phyloP scores from a whole-genome alignment of 2,329 filamentous ascomycete species.

The Stagonosporopsis rhizophila region DNA sequence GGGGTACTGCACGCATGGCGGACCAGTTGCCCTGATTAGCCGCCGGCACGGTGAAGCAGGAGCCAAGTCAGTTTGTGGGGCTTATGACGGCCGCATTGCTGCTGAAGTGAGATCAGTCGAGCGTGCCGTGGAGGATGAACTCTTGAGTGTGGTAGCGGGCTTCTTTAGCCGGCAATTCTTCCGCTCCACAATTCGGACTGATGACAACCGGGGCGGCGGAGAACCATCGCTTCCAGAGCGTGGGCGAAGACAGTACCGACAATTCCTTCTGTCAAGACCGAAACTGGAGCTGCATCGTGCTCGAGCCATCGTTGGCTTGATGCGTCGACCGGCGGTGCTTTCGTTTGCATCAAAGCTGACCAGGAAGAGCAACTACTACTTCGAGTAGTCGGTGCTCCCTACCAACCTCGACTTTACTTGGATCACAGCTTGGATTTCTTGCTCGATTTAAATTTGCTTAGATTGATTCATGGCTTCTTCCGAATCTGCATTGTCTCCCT shows the following conservation, averaged over 20 bases:
- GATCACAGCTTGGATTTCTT: not conserved
- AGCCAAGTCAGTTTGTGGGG: slow-evolving; percentile 22
- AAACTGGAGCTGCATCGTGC: not conserved
- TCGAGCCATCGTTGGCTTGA: not conserved
- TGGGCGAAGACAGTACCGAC: not conserved
- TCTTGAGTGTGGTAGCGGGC: slow-evolving; percentile 19
- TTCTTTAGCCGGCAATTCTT: slow-evolving; percentile 46
- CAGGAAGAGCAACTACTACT: not conserved
- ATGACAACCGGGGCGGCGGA: slow-evolving; percentile 11
- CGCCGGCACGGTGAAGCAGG: slow-evolving; percentile 37
- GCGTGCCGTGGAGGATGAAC: slow-evolving; percentile 20
- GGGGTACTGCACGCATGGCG: slow-evolving; percentile 35
- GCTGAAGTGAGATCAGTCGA: slow-evolving; percentile 24
- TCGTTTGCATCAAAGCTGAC: not conserved
- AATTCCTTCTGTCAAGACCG: not conserved
- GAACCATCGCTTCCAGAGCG: not conserved
- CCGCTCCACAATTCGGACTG: slow-evolving; percentile 28
- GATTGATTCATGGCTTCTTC: not conserved
- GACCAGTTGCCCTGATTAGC: slow-evolving; percentile 39
- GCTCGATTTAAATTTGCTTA: not conserved
- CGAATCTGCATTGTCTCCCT: not conserved
- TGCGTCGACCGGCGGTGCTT: slow-evolving; percentile 1
- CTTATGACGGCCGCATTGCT: slow-evolving; percentile 26
- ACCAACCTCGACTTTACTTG: not conserved
- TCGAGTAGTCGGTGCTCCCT: not conserved